Evolutionary conservation across 331 rosid genomes (phyloP), one percentile per base, ranked within the genome.

Genomic region (Stylosanthes scabra): DNA sequence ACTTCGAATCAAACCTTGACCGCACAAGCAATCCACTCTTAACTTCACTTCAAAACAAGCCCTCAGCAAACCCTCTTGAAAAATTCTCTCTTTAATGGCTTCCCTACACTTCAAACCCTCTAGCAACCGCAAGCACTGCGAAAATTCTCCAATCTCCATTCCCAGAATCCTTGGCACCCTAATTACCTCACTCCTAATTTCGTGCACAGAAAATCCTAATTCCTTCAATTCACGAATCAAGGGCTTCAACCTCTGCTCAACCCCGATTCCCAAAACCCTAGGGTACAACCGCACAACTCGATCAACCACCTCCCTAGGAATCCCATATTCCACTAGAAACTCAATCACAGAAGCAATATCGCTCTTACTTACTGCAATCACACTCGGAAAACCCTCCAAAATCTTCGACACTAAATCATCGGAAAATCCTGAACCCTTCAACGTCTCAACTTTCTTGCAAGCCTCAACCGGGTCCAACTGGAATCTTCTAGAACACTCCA

Each of bases 11-110:
- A 91, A 77, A 42, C 96, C 96, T 3, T 81, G 80, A 62, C 69
- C 50, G 61, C 98, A 89, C 80, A 94, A 86, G 75, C 92, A 94
- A 72, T 88, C 96, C n/a, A 91, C 87, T 76, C 91, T 81, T 52
- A 81, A 20, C 58, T 91, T 93, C 74, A 88, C 96, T 66, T 86
- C 88, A 70, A 94, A 88, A 41, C 90, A 91, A 65, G 95, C 95
- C 71, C 87, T 79, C 9, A 86, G 74, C 20, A 71, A 49, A 68
- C 98, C 93, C 11, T 81, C 76, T 13, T 70, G 60, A 9, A 79
- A 78, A 31, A 91, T 80, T 60, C 71, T 85, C 77, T 86, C 89
- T 79, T 78, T 85, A 51, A 88, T 76, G 0, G 78, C 60, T 44
- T 74, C 84, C 59, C 97, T 78, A 63, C 97, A 94, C 74, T 89